Evolutionary conservation across 495 filamentous ascomycete genomes (phyloP).

Genomic region (Haplographium delicatum): DNA sequence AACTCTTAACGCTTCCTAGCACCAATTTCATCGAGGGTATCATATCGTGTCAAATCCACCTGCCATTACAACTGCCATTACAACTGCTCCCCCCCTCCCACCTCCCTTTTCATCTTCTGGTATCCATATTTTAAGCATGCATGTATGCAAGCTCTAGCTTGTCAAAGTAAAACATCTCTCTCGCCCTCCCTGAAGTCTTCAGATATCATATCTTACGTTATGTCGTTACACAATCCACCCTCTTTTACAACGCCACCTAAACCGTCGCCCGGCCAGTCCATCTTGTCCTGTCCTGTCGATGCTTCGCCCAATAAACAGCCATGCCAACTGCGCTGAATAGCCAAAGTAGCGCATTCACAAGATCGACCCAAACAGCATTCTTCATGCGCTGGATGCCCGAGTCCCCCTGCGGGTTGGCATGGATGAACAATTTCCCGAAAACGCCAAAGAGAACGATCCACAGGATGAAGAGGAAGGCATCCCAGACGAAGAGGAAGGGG

Average conservation of each 20-base stretch:
- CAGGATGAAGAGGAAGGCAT: constrained; percentile 62
- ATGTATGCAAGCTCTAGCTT: too few species aligned
- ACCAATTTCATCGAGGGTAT: too few species aligned
- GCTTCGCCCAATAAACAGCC: constrained; percentile 38
- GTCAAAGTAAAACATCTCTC: constrained; percentile 5
- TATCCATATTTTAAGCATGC: too few species aligned
- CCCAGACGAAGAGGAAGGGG: constrained; percentile 62
- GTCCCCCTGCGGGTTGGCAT: constrained; percentile 56
- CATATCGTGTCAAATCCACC: background rate
- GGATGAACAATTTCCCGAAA: constrained; percentile 74
- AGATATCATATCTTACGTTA: background rate
- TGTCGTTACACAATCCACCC: background rate
- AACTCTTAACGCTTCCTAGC: too few species aligned
- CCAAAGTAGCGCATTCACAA: constrained; percentile 60
- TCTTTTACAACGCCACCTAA: constrained; percentile 11
- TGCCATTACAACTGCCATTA: too few species aligned
- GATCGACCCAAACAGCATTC: constrained; percentile 79
- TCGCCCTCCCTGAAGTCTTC: background rate
- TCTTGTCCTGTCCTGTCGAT: constrained; percentile 34
- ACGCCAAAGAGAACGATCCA: constrained; percentile 79
- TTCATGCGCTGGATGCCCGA: constrained; percentile 66
- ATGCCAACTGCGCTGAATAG: constrained; percentile 45
- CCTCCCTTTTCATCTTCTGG: background rate
- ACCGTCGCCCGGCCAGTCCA: constrained; percentile 47
- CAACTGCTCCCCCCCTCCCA: background rate